phyloP scores from a whole-genome alignment of 2,329 filamentous ascomycete species.

The Talaromyces piceae region DNA sequence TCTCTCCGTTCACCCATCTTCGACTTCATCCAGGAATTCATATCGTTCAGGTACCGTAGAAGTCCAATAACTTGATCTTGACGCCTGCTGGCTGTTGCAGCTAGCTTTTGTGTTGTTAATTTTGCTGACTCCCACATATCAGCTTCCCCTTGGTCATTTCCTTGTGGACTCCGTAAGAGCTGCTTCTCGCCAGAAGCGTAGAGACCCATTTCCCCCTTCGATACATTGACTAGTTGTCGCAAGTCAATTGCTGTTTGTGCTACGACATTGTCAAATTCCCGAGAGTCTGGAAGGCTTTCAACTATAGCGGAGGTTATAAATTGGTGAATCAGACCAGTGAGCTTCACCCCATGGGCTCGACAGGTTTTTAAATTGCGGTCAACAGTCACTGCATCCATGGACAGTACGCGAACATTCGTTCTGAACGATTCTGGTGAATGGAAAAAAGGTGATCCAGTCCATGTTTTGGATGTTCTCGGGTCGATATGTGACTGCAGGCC shows the following conservation, averaged over 20 bases:
- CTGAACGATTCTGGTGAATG: not conserved
- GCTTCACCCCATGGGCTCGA: slow-evolving; percentile 28
- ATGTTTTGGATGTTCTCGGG: not conserved
- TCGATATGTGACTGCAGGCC: not conserved
- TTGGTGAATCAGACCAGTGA: slow-evolving; percentile 37
- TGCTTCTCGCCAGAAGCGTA: slow-evolving; percentile 20
- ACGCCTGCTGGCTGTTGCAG: not conserved
- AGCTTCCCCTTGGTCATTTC: not conserved
- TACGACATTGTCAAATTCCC: slow-evolving; percentile 26
- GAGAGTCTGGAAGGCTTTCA: slow-evolving; percentile 17
- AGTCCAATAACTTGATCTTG: not conserved
- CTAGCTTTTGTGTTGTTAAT: not conserved
- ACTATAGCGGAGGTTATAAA: slow-evolving; percentile 34
- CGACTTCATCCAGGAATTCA: not conserved
- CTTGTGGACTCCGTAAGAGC: not conserved
- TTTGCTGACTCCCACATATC: not conserved
- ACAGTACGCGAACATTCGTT: not conserved
- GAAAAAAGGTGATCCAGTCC: slow-evolving; percentile 1
- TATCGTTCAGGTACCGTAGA: not conserved
- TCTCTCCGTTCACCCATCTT: not conserved
- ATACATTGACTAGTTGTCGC: slow-evolving; percentile 25
- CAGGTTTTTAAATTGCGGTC: slow-evolving; percentile 20
- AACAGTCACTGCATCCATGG: not conserved
- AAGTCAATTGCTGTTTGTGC: slow-evolving; percentile 37
- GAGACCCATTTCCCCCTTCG: slow-evolving; percentile 24